Evolutionary conservation across 768 basidiomycete species (phyloP).

Genomic region (Hysterangium stoloniferum): DNA sequence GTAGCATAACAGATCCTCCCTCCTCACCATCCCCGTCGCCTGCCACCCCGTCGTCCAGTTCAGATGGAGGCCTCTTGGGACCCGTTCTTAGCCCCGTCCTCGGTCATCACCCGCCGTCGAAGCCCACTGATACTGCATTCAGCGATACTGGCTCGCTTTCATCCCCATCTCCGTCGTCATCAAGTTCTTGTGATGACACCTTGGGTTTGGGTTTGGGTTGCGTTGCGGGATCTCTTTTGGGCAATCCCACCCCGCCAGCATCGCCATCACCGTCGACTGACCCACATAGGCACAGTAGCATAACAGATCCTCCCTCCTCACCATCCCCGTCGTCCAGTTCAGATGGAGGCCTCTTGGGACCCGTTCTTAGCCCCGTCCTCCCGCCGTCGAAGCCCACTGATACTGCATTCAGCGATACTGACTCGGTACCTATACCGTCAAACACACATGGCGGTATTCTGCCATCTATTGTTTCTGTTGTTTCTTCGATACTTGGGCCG

Average conservation of each 20-base stretch:
- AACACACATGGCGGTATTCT: neutral
- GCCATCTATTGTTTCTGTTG: neutral
- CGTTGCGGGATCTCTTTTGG: constrained; percentile 18
- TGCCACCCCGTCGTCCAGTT: too few relatives aligned
- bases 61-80: neutral
- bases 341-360: neutral
- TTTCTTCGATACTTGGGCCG: neutral
- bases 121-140: too few relatives aligned
- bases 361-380: constrained; percentile 10
- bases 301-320: constrained; percentile 1
- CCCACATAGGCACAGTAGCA: constrained; percentile 4
- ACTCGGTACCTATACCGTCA: neutral
- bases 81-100: too few relatives aligned
- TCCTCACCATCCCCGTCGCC: too few relatives aligned
- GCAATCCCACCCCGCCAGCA: constrained; percentile 15
- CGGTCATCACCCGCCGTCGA: too few relatives aligned
- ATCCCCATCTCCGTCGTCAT: too few relatives aligned
- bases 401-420: neutral
- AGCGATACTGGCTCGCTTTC: too few relatives aligned
- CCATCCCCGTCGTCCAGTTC: constrained; percentile 7
- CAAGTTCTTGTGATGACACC: too few relatives aligned
- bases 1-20: constrained; percentile 1
- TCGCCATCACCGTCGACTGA: constrained; percentile 2
- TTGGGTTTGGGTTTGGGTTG: constrained; percentile 22
- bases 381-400: neutral